Percentiles rank a stretch among this genome's conserved stretches.
phyloP scores from a whole-genome alignment of 2,329 filamentous ascomycete species.

The Arthrocladium fulminans region DNA sequence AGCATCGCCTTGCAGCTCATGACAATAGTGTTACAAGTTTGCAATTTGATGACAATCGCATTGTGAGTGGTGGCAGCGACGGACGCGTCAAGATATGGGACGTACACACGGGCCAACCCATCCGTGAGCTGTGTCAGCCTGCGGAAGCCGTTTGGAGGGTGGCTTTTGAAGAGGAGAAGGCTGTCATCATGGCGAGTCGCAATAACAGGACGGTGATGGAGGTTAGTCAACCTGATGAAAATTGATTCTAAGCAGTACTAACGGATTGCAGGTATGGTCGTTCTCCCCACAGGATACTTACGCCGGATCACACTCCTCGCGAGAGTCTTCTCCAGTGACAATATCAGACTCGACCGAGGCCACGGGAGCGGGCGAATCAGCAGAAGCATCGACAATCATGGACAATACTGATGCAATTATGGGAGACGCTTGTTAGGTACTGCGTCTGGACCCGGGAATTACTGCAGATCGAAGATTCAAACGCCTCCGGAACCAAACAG shows the following conservation, averaged over 20 bases:
- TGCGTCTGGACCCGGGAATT: background rate
- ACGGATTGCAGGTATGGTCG: constrained; percentile 65
- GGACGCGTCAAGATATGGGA: constrained; percentile 99
- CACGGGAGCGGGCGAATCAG: background rate
- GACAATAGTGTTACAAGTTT: constrained; percentile 97
- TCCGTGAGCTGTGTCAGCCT: constrained; percentile 82
- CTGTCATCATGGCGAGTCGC: constrained; percentile 85
- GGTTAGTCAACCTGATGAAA: constrained; percentile 47
- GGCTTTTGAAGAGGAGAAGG: constrained; percentile 96
- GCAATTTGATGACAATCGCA: constrained; percentile 91
- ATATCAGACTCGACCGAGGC: background rate
- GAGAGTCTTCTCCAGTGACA: background rate
- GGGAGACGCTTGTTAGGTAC: background rate
- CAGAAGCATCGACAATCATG: background rate
- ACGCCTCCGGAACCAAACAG: background rate
- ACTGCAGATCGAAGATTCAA: background rate
- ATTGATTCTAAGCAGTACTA: constrained; percentile 1
- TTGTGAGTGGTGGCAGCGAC: constrained; percentile 92
- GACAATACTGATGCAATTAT: background rate
- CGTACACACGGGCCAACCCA: constrained; percentile 78
- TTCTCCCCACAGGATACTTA: constrained; percentile 68
- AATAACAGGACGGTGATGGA: constrained; percentile 91
- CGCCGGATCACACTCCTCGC: background rate
- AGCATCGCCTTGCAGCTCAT: constrained; percentile 89
- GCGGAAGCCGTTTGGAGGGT: constrained; percentile 96